Base-by-base conservation (phyloP, 352 stramenopile species). In the Globisporangium irregulare region DNA sequence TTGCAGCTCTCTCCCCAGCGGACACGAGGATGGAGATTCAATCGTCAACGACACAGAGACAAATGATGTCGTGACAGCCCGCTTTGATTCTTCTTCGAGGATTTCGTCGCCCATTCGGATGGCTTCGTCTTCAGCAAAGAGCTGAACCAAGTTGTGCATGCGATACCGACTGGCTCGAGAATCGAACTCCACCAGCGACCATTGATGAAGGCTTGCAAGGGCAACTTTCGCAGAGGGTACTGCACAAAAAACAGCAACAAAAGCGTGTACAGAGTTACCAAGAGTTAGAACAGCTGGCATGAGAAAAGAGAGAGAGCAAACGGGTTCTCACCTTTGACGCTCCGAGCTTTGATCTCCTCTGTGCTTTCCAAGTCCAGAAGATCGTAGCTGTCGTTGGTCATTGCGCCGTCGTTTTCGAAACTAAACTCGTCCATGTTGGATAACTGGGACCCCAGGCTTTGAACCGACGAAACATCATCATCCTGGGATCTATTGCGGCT, bases 41-140 rank as follows among this genome's bases (percentile, higher is more conserved):
- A 70, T 62, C 10, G 71, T 24, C 7, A 61, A 38, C 12, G 70
- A 59, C 15, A 62, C 71, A 9, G 63, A 73, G n/a, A 76, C 77
- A 55, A 85, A 87, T 36, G 79, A 87, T 36, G 78, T 78, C 18
- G 67, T 59, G 51, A 56, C 10, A 48, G 64, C 12, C 24, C 32
- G 53, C 61, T 72, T 72, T 25, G 46, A 61, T 50, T 68, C 22
- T 46, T 83, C 71, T 22, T 74, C 38, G 15, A 87, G 72, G 0
- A 66, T 68, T 59, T 83, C 73, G 4, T 90, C 84, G 18, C 79
- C 80, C 64, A 93, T 75, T 22, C 74, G 72, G 38, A 69, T 78
- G 51, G 83, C 84, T 77, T 94, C 87, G 62, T 92, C 83, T 67
- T 94, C 85, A 2, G 87, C 87, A 71, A 94, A 94, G 38, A 93